Evolutionary conservation across 805 yeast species (phyloP), one percentile per base, ranked within the genome.

Genomic region (Candida montana): DNA sequence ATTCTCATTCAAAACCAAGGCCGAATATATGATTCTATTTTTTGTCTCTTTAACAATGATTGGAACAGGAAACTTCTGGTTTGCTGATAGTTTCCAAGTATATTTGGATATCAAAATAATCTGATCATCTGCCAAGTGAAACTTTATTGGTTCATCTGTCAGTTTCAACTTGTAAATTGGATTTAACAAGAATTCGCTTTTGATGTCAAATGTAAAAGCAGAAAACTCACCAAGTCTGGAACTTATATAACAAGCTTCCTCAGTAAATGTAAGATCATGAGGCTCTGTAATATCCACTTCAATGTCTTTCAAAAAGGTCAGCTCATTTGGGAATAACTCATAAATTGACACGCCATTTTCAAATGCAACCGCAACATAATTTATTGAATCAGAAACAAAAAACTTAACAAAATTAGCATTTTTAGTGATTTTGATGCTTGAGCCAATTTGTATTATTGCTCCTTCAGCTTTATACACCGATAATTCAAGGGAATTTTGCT

Each of bases 171-270:
- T 30, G 27, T 16, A 11, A 4, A 33, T 7, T 21, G 37, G 2
- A 7, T 23, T 18, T 2, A 31, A n/a, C 4, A 31, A 12, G 19
- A 17, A 3, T 17, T 13, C 23, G 10, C 4, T 17, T 10, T n/a
- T 30, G 30, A 15, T n/a, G n/a, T 35, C 12, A 7, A 52, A 29
- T 8, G 31, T 31, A 32, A 37, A 51, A 5, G 42, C 26, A 0
- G 35, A 15, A 15, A 39, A 47, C 9, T 48, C 46, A 9, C 61
- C 61, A 31, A 18, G 31, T 37, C 58, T 44, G 8, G 58, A 51
- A n/a, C 53, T 49, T 16, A 57, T 27, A 31, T 48, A 50, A 9
- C 54, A 16, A 4, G 35, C 17, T 24, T 51, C 35, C 5, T 46
- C 39, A 4, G 33, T 17, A 8, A 51, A 49, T 5, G 45, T 40